Evolutionary conservation across 1,139 yeast species (phyloP).

Genomic region (Candida sanyaensis): DNA sequence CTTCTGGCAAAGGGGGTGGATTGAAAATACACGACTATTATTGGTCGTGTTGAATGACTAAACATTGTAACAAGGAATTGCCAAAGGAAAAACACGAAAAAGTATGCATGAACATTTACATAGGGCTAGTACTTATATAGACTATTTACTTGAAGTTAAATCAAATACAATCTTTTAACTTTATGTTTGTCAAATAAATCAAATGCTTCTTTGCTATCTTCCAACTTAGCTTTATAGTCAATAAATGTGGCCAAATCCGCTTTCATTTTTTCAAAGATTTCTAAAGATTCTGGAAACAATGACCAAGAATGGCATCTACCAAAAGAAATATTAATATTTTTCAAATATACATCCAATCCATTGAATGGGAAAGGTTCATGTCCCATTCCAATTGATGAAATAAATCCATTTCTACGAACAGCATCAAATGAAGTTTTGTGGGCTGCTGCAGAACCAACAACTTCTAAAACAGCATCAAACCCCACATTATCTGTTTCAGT

Average conservation of each 20-base stretch:
- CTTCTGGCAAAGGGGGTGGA: background rate
- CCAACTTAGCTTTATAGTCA: conserved; percentile 46
- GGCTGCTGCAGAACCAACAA: conserved; percentile 56
- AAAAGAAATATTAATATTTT: conserved; percentile 58
- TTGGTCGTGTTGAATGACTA: too few relatives aligned
- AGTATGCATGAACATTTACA: background rate
- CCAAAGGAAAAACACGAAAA: background rate
- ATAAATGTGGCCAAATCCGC: conserved; percentile 48
- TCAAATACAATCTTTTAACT: conserved; percentile 60
- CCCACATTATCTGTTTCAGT: conserved; percentile 40
- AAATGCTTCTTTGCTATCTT: conserved; percentile 49
- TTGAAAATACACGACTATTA: background rate
- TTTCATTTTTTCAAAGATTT: conserved; percentile 47
- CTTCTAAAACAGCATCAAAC: conserved; percentile 60
- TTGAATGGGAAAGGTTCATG: conserved; percentile 59
- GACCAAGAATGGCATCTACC: conserved; percentile 69
- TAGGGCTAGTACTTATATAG: background rate
- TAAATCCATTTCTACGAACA: conserved; percentile 60
- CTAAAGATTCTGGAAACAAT: conserved; percentile 54
- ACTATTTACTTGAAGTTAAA: conserved; percentile 7
- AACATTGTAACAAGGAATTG: background rate
- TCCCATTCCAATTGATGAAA: conserved; percentile 63
- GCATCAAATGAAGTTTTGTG: conserved; percentile 51
- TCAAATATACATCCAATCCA: conserved; percentile 59
- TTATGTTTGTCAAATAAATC: conserved; percentile 53